phyloP scores from a whole-genome alignment of 2,329 filamentous ascomycete species.

The Myotisia sp. region DNA sequence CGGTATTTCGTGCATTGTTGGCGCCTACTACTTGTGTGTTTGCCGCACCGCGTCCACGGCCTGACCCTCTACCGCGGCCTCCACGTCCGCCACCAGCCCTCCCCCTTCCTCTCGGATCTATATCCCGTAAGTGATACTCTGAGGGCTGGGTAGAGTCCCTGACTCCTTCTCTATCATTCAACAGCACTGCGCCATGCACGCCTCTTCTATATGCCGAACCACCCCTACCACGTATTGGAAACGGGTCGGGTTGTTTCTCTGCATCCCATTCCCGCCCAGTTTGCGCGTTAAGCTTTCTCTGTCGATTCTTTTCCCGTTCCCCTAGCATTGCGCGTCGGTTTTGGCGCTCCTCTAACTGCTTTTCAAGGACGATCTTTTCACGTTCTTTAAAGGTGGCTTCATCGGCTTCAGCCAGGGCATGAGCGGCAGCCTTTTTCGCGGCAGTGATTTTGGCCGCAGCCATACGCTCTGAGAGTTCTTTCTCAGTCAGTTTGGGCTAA shows the following conservation, averaged over 20 bases:
- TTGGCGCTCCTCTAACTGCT: conserved; percentile 37
- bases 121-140: neutral
- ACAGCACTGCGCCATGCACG: conserved; percentile 38
- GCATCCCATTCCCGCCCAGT: conserved; percentile 49
- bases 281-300: conserved; percentile 44
- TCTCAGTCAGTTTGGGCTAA: conserved; percentile 50
- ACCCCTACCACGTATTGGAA: conserved; percentile 21
- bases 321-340: conserved; percentile 47
- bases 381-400: conserved; percentile 48
- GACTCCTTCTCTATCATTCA: conserved; percentile 19
- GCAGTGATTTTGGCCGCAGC: conserved; percentile 49
- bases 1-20: neutral
- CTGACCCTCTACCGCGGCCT: conserved; percentile 15
- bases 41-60: conserved; percentile 9
- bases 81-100: conserved; percentile 1
- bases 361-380: conserved; percentile 44
- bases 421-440: conserved; percentile 43
- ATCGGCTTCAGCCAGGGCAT: conserved; percentile 54
- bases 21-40: neutral
- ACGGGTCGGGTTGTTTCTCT: conserved; percentile 45
- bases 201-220: conserved; percentile 35
- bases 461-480: conserved; percentile 47
- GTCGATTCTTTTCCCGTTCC: conserved; percentile 47
- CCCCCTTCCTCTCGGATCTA: conserved; percentile 1
- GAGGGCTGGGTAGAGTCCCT: conserved; percentile 10